These are phyloP conservation scores for Cajanus cajan DNA, from an alignment of 306 rosid species.

Conservation along the genomic window DNA sequence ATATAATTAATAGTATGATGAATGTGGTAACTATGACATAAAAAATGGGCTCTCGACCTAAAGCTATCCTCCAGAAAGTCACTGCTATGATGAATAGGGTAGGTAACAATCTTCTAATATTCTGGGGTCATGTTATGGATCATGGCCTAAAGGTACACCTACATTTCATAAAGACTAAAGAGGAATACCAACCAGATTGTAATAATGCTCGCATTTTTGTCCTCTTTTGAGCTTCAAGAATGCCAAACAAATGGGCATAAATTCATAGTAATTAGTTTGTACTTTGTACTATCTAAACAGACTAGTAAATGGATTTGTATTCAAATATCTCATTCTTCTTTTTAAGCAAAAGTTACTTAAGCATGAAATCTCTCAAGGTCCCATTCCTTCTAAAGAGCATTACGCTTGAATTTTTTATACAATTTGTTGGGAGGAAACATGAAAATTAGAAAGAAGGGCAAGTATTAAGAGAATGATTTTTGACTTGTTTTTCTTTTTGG, in stretches of 20 bases:
- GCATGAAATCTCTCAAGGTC: background rate
- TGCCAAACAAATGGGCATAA: constrained; percentile 13
- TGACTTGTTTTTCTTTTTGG: background rate
- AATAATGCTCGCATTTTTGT: constrained; percentile 38
- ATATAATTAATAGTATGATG: constrained; percentile 34
- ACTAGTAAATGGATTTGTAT: background rate
- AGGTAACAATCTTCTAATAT: constrained; percentile 40
- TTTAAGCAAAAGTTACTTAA: background rate
- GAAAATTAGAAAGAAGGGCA: background rate
- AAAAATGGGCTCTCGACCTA: constrained; percentile 26
- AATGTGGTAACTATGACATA: constrained; percentile 43
- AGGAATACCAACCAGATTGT: constrained; percentile 26
- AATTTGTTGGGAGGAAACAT: background rate
- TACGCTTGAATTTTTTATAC: background rate
- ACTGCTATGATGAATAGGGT: constrained; percentile 32
- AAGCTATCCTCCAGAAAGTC: constrained; percentile 34
- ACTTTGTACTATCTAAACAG: background rate
- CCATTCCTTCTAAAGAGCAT: background rate
- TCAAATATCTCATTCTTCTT: background rate
- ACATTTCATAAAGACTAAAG: constrained; percentile 29
- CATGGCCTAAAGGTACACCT: constrained; percentile 30
- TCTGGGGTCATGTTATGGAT: constrained; percentile 34
- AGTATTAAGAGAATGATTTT: background rate
- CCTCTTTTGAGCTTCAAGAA: constrained; percentile 15
- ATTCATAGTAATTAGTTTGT: background rate